Base-by-base conservation (phyloP, 805 yeast species). In the Nakazawaea anatomiae region DNA sequence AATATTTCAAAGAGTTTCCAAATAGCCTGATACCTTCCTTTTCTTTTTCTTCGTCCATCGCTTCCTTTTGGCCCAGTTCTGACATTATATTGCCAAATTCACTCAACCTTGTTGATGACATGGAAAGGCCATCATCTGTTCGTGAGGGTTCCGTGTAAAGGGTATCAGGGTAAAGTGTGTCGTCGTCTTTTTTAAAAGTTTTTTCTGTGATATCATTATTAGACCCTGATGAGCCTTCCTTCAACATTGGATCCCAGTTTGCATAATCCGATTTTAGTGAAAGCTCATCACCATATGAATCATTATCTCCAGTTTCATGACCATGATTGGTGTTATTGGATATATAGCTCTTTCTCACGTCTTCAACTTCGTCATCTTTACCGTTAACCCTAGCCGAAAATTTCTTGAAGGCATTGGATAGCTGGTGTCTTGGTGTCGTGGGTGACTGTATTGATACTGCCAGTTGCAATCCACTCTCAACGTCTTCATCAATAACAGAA, bases 1-100 rank as follows among this genome's bases (percentile, higher is more conserved):
- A 70, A 4, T 66, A 9, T 6, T 67, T 62, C 10, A 78, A 53
- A 0, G 82, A 75, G 12, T 68, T 66, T 2, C 83, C 83, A 54
- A 67, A 76, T 5, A 77, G 52, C 18, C 46, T 12, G 7, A 39
- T 44, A n/a, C 32, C 44, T 44, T 38, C 47, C 38, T 36, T 14
- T 28, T n/a, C 25, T 12, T 28, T 12, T 5, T 30, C 12, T 36
- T 25, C 36, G n/a, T 9, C 9, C 18, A 28, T 28, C 6, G 11
- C 25, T 29, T 25, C 41, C n/a, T 10, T 47, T 5, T 39, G 41
- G 12, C 11, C 28, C 11, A 11, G 6, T 39, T 31, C 14, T 30
- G 51, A 39, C 7, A 28, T 25, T 3, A 29, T 36, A 12, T n/a
- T 12, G 5, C 18, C 44, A 38, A 30, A 42, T 31, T 38, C 48